These are phyloP conservation scores for Tulasnella sp. DNA, from an alignment of 768 basidiomycete genomes.

Conservation along the genomic window DNA sequence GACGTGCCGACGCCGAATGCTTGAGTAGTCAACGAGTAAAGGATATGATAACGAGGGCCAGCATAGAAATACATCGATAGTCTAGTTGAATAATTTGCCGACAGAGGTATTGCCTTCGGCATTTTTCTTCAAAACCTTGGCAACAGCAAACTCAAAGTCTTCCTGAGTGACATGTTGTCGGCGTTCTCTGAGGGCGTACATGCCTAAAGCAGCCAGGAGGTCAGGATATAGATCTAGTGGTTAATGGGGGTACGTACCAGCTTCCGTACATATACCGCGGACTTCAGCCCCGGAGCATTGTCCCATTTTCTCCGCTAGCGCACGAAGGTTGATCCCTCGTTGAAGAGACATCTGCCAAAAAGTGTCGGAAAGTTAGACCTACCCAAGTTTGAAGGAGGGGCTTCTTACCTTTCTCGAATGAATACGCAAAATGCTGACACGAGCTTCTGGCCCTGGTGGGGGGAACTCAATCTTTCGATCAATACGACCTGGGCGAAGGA, in stretches of 20 bases:
- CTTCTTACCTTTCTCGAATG: slow-evolving; percentile 81
- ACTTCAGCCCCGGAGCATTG: slow-evolving; percentile 98
- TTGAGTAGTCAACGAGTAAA: background rate
- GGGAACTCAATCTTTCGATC: slow-evolving; percentile 99
- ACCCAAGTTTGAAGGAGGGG: background rate
- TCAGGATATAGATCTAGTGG: background rate
- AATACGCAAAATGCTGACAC: slow-evolving; percentile 94
- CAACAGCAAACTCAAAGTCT: slow-evolving; percentile 88
- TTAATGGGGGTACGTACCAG: slow-evolving; percentile 52
- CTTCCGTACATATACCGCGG: slow-evolving; percentile 94
- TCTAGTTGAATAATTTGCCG: slow-evolving; percentile 78
- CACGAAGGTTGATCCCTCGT: slow-evolving; percentile 93
- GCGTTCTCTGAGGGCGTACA: slow-evolving; percentile 95
- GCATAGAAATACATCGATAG: too few species aligned
- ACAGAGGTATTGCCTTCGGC: slow-evolving; percentile 91
- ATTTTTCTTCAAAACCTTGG: slow-evolving; percentile 85
- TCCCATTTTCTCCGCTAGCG: slow-evolving; percentile 98
- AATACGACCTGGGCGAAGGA: slow-evolving; percentile 91
- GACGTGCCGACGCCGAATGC: too few species aligned
- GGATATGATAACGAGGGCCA: background rate
- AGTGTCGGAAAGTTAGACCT: background rate
- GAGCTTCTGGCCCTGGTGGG: slow-evolving; percentile 93
- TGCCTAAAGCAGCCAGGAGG: slow-evolving; percentile 49
- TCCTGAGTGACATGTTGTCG: slow-evolving; percentile 97
- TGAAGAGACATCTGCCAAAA: slow-evolving; percentile 87